Conservation (phyloP, 2,329 filamentous ascomycete genomes). For the Drechslerella stenobrocha region DNA sequence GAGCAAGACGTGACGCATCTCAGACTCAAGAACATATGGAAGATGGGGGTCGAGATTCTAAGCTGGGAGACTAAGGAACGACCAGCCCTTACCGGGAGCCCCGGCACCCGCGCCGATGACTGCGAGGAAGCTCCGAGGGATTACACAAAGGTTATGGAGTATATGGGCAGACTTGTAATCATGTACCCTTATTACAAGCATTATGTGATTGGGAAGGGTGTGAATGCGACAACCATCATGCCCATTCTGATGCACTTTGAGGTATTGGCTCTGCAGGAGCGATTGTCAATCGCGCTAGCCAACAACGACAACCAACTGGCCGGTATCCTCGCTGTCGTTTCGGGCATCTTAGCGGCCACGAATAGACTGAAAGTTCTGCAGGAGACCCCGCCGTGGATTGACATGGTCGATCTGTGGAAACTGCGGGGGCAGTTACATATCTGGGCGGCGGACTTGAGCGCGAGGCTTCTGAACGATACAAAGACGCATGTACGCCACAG, state of each 20-base stretch:
- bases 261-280: constrained; percentile 36
- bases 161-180: constrained; percentile 50
- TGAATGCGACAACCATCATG: constrained; percentile 44
- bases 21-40: constrained; percentile 50
- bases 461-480: constrained; percentile 30
- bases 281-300: constrained; percentile 15
- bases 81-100: not conserved
- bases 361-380: constrained; percentile 49
- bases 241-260: constrained; percentile 47
- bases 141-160: constrained; percentile 49
- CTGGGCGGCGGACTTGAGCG: constrained; percentile 50
- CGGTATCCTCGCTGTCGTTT: constrained; percentile 16
- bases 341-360: constrained; percentile 43
- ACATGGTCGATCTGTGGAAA: constrained; percentile 50
- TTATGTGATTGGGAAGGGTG: constrained; percentile 34
- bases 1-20: constrained; percentile 29
- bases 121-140: constrained; percentile 7
- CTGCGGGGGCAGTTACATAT: constrained; percentile 51
- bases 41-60: constrained; percentile 50
- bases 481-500: constrained; percentile 12
- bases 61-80: constrained; percentile 19
- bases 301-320: constrained; percentile 8
- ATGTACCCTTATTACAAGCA: constrained; percentile 50
- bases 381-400: constrained; percentile 50
- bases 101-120: not conserved